These are phyloP conservation scores for Saccharomycopsis sp. DNA, from an alignment of 805 yeast species.

Conservation along the genomic window DNA sequence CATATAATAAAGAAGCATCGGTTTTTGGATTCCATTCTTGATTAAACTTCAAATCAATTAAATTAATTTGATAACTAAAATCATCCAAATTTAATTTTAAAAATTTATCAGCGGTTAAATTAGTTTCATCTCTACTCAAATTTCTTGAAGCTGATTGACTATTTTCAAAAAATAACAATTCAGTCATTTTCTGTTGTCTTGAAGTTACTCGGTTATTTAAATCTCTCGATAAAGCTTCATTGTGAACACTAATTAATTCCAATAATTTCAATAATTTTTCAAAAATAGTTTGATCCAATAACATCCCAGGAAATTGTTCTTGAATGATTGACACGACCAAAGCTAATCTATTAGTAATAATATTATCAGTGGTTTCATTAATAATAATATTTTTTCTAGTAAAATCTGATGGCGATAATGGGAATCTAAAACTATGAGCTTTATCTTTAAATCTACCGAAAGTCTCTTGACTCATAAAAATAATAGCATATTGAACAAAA, in stretches of 20 bases:
- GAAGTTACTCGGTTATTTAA: constrained; percentile 47
- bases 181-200: constrained; percentile 41
- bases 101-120: constrained; percentile 37
- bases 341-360: constrained; percentile 45
- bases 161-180: constrained; percentile 29
- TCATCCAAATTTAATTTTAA: constrained; percentile 44
- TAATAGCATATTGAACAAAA: constrained; percentile 37
- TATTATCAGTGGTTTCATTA: constrained; percentile 30
- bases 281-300: constrained; percentile 56
- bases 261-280: constrained; percentile 51
- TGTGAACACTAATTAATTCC: constrained; percentile 38
- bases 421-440: constrained; percentile 17
- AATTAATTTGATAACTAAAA: constrained; percentile 58
- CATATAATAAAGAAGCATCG: constrained; percentile 71
- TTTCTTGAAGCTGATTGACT: constrained; percentile 21
- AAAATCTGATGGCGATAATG: constrained; percentile 20
- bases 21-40: constrained; percentile 68
- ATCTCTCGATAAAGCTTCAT: constrained; percentile 42
- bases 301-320: constrained; percentile 58
- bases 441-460: constrained; percentile 8
- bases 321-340: constrained; percentile 49
- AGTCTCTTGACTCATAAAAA: constrained; percentile 24
- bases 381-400: constrained; percentile 23
- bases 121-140: constrained; percentile 12
- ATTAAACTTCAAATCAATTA: constrained; percentile 60